phyloP scores from a whole-genome alignment of 129 eudicot genomes.

The Gnaphalium uliginosum region DNA sequence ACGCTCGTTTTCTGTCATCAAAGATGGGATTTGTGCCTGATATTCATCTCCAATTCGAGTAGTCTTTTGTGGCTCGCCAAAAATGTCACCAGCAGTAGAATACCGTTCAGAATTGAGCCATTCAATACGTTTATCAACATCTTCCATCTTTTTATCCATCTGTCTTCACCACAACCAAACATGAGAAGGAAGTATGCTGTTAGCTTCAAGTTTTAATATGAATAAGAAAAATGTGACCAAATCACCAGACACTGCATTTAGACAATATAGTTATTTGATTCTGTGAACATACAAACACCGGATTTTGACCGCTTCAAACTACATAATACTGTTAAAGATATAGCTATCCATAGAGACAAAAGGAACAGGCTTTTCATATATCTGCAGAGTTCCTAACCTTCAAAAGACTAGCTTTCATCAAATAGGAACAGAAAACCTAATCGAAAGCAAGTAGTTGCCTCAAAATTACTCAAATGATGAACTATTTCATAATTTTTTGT shows the following conservation, averaged over 20 bases:
- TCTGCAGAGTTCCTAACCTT: neutral
- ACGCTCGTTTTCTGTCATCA: conserved; percentile 34
- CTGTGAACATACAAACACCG: too few relatives aligned
- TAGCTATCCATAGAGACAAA: neutral
- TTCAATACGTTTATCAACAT: conserved; percentile 25
- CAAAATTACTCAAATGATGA: neutral
- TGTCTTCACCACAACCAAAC: conserved; percentile 26
- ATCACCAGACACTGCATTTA: too few relatives aligned
- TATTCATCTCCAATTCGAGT: conserved; percentile 59
- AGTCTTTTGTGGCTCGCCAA: conserved; percentile 41
- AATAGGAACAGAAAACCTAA: neutral
- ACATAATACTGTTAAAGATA: neutral
- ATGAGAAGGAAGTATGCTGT: neutral
- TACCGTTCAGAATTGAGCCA: conserved; percentile 34
- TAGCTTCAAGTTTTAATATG: neutral
- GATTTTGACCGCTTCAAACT: too few relatives aligned
- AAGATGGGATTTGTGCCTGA: conserved; percentile 54
- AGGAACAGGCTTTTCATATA: neutral
- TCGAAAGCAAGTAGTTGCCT: neutral
- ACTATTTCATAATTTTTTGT: neutral
- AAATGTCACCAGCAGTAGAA: conserved; percentile 36
- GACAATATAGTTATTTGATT: too few relatives aligned
- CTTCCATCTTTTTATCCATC: conserved; percentile 34
- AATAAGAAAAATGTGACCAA: neutral
- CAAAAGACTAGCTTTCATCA: neutral